phyloP scores from a whole-genome alignment of 192 early-diverging fungal species.

The Linderina pennispora region DNA sequence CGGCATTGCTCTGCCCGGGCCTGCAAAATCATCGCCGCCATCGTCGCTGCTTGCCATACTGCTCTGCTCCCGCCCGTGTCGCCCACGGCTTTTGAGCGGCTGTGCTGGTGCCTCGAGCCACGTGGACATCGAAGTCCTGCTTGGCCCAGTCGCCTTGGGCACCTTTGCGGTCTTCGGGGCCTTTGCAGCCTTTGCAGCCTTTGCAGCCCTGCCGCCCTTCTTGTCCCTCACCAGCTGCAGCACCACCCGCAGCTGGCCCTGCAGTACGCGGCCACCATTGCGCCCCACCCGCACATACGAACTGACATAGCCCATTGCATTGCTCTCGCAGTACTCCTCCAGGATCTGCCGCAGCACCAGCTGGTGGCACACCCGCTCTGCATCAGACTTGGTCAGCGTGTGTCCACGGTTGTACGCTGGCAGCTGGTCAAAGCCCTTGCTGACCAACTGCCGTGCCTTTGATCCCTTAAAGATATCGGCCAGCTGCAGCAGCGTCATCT shows the following conservation, averaged over 20 bases:
- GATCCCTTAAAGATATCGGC: constrained; percentile 75
- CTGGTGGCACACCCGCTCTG: constrained; percentile 67
- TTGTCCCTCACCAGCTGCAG: constrained; percentile 34
- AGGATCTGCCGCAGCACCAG: constrained; percentile 59
- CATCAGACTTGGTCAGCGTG: constrained; percentile 47
- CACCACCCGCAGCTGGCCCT: constrained; percentile 42
- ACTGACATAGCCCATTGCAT: constrained; percentile 55
- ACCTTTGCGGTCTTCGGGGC: not conserved
- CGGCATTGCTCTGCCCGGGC: too few species aligned
- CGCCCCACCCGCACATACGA: constrained; percentile 54
- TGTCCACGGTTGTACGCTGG: constrained; percentile 55
- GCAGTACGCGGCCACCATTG: constrained; percentile 40
- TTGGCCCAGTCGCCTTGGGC: not conserved
- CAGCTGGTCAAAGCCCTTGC: constrained; percentile 47
- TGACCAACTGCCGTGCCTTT: constrained; percentile 48
- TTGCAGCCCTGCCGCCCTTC: not conserved
- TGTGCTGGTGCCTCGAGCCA: too few species aligned
- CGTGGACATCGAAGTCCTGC: too few species aligned
- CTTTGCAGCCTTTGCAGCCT: not conserved
- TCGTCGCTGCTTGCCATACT: not conserved
- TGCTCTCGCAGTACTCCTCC: constrained; percentile 54
- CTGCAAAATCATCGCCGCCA: not conserved
- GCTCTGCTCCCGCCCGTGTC: not conserved
- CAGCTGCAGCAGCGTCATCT: constrained; percentile 63
- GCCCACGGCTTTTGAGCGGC: too few species aligned